Evolutionary conservation across 2,329 filamentous ascomycete species (phyloP), one percentile per base, ranked within the genome.

Genomic region (Aspergillus aculeatus): DNA sequence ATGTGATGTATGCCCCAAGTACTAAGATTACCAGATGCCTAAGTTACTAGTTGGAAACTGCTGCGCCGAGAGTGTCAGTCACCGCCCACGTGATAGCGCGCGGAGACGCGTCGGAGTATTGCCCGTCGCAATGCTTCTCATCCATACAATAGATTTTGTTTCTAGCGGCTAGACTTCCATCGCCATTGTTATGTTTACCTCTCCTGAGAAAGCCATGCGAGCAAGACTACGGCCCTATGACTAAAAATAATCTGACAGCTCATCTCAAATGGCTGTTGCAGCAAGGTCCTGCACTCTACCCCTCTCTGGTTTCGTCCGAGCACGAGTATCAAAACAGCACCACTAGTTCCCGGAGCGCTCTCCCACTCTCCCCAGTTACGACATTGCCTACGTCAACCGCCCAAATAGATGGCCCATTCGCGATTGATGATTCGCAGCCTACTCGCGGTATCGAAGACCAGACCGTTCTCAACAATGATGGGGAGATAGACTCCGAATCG

Each of bases 181-280:
- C 12, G 49, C 53, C 19, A 58, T 62, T 63, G 63, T 41, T 51
- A 29, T 32, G 35, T 47, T 31, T n/a, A 35, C 24, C n/a, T 44
- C 47, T 29, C 24, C 56, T 31, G 32, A 52, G 48, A 67, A 64
- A 68, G 67, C 58, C 62, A 75, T 73, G 72, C 66, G 55, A 49
- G 54, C 12, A 14, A 65, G 59, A 63, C 68, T 31, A 70, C 66
- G 71, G 64, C 75, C 73, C 71, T 75, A 82, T 82, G 80, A 81
- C 80, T 71, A 80, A 74, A 67, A 75, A 79, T 71, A 82, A 82
- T 65, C 64, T 82, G 56, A 68, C 69, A 55, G 66, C 71, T 65
- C 78, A 80, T 70, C 73, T 82, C 59, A 71, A 75, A 71, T 81
- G 80, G 80, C 76, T 82, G 59, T 64, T 81, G 64, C 72, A 71